Conservation (phyloP, 2,329 filamentous ascomycete species). For the Aureobasidium namibiae region DNA sequence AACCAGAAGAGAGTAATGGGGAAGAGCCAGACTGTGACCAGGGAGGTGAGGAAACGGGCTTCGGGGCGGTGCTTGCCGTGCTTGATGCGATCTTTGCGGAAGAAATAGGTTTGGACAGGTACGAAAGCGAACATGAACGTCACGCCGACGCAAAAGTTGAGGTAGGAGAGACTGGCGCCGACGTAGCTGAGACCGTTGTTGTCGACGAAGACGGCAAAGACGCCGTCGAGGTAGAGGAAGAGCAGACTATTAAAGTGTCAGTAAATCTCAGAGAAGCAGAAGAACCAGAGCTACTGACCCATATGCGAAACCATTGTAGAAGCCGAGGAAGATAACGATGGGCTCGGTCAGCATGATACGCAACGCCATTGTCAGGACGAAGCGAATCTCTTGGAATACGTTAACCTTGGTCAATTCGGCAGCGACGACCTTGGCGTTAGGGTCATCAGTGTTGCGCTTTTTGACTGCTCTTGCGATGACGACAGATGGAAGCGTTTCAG, state of each 20-base stretch:
- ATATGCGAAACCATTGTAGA: conserved; percentile 37
- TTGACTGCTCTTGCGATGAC: conserved; percentile 48
- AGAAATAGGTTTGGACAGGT: conserved; percentile 10
- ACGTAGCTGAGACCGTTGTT: conserved; percentile 11
- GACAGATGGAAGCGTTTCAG: conserved; percentile 24
- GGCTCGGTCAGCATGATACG: conserved; percentile 41
- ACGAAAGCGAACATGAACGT: conserved; percentile 11
- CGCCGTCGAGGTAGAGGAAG: conserved; percentile 24
- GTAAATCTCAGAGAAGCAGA: background rate
- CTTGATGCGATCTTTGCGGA: conserved; percentile 9
- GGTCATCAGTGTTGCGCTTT: conserved; percentile 49
- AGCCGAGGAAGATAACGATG: conserved; percentile 39
- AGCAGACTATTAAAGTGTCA: conserved; percentile 16
- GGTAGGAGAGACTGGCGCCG: conserved; percentile 6
- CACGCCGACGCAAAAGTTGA: conserved; percentile 12
- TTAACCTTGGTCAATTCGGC: conserved; percentile 27
- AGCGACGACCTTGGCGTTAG: conserved; percentile 32
- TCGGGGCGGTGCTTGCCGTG: conserved; percentile 8
- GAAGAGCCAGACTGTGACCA: conserved; percentile 10
- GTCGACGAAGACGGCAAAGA: conserved; percentile 11
- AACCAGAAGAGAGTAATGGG: conserved; percentile 12
- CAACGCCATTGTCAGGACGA: conserved; percentile 30
- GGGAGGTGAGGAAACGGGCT: conserved; percentile 11
- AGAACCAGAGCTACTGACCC: background rate
- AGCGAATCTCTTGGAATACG: conserved; percentile 18